Conservation (phyloP, 2,329 filamentous ascomycete genomes). For the Colletotrichum acutatum region DNA sequence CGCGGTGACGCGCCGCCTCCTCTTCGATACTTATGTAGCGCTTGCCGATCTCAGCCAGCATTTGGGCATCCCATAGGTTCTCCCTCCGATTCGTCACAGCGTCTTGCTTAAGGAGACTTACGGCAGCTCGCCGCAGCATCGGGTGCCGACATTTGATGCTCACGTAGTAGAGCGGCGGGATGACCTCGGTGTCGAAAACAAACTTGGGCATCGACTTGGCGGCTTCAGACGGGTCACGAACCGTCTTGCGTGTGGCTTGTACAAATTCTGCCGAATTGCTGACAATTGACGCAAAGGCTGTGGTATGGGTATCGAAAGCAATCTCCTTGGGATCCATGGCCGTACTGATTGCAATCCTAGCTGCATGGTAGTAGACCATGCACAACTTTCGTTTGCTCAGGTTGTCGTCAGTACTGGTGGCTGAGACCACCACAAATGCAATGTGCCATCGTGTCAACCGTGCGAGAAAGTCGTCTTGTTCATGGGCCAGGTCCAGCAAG, state of each 20-base stretch:
- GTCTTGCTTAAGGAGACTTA: conserved; percentile 47
- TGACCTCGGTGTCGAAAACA: conserved; percentile 54
- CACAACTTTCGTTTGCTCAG: conserved; percentile 42
- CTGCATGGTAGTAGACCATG: conserved; percentile 49
- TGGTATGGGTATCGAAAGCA: conserved; percentile 47
- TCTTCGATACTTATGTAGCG: conserved; percentile 52
- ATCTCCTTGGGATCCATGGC: conserved; percentile 45
- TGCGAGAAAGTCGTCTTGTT: conserved; percentile 47
- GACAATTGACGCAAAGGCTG: conserved; percentile 51
- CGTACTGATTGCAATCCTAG: conserved; percentile 47
- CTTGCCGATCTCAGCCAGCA: conserved; percentile 46
- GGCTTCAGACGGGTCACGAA: conserved; percentile 33
- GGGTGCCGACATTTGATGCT: conserved; percentile 54
- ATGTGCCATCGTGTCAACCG: conserved; percentile 43
- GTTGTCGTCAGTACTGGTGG: conserved; percentile 39
- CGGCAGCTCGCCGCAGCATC: conserved; percentile 49
- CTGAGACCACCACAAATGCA: conserved; percentile 43
- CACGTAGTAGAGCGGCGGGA: conserved; percentile 55
- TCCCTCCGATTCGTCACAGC: conserved; percentile 48
- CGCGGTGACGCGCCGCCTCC: conserved; percentile 1
- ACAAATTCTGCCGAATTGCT: conserved; percentile 40
- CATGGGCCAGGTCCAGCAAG: conserved; percentile 40
- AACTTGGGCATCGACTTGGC: conserved; percentile 41
- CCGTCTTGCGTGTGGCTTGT: conserved; percentile 9
- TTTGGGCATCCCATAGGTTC: conserved; percentile 51